Evolutionary conservation across 345 rosid genomes (phyloP), one percentile per base, ranked within the genome.

Genomic region (Gossypium raimondii): DNA sequence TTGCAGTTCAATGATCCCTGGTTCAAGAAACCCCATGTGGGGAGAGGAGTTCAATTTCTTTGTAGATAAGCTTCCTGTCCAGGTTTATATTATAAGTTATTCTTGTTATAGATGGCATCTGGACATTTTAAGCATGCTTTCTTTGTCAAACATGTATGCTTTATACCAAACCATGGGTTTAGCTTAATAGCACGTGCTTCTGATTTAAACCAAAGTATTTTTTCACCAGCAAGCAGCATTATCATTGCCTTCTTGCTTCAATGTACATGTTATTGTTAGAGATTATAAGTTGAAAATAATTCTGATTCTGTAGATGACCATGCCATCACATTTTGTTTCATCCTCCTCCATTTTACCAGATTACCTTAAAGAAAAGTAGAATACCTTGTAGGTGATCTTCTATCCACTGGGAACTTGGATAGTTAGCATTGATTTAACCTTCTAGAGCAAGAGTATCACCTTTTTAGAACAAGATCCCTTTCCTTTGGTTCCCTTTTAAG

Each of bases 21-120:
- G 97, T 83, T 91, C 98, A 74, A 88, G 98, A 87, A 90, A 95
- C 86, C 99, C 99, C 43, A 86, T 95, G 98, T 95, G 98, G 99
- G 98, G 98, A 71, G 99, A 95, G 83, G 97, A 95, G 87, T 93
- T 95, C 81, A 87, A 93, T 81, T 91, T 95, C 79, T 86, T 92
- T 64, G 90, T 85, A 48, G 97, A 93, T 70, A 89, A 91, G 86
- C 97, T 95, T 79, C 98, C 97, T 82, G 92, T 79, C 57, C 82
- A 93, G 97, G 99, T 93, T 85, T 57, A 69, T 43, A 34, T 73
- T 65, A 9, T 78, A 72, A 71, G 52, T 73, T 59, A 16, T 55
- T 43, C 17, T 38, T 48, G 25, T 75, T 75, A 17, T 7, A 41
- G 11, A 18, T 27, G 7, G n/a, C 8, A 17, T 13, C 48, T 76